Base-by-base conservation (phyloP, 2,329 filamentous ascomycete species). In the Fusarium sp. region DNA sequence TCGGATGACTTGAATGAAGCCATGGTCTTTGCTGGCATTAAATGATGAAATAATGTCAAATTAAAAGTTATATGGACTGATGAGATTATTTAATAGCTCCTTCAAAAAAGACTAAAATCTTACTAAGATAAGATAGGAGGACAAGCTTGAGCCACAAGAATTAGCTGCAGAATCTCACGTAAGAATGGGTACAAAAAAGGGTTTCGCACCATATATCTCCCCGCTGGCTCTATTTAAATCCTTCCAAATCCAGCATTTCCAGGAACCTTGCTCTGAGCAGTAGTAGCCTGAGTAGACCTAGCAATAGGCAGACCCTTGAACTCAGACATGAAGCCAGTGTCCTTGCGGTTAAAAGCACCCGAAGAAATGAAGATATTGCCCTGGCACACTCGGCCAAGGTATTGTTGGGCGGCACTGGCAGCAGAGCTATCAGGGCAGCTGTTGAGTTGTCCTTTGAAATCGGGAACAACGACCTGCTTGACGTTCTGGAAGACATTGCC, bases 401-500 rank as follows among this genome's bases (percentile, higher is more conserved):
- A 63, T 8, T 58, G 66, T 54, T 49, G 21, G 18, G 50, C 64
- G 26, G 66, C 68, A 69, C 41, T 59, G 2, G 12, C 62, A 44
- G 47, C 57, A 8, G 59, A 33, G 13, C 50, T 57, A 50, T 74
- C 69, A 15, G 68, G 68, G 2, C 74, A 71, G n/a, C 69, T 63
- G 68, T 77, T 74, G 6, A 76, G 66, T 4, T 64, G 54, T 12
- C 74, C 74, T 23, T 67, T 53, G 59, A 70, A 77, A 23, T 70
- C 68, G 3, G 55, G 48, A 1, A 65, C 62, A 10, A 72, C 55
- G 8, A 76, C 52, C 0, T 63, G 57, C 20, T 68, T 69, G 33
- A 74, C 71, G 56, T 72, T 69, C 38, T 60, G 59, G 35, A 76
- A 76, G 5, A 64, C 69, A 33, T 74, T 75, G 7, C 74, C 75